These are phyloP conservation scores for Penicillium sp. DNA, from an alignment of 2,329 filamentous ascomycete genomes.

Conservation along the genomic window DNA sequence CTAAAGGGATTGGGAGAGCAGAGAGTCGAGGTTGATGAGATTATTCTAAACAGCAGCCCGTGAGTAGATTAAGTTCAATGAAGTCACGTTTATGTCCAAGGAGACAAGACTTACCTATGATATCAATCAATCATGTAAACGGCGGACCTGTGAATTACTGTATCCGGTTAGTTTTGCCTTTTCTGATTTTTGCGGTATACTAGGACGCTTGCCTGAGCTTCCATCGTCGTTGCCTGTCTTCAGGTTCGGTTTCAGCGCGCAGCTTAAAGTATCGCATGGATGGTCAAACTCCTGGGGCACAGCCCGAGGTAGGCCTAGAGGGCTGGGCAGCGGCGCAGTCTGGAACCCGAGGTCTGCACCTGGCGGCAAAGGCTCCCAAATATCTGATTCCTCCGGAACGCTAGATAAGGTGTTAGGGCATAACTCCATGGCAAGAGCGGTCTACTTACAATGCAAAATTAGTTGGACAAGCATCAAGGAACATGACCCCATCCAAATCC, in stretches of 20 bases:
- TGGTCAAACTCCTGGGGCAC: constrained; percentile 8
- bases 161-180: too few species aligned
- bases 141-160: too few species aligned
- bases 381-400: constrained; percentile 8
- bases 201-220: neutral
- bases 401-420: neutral
- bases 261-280: constrained; percentile 15
- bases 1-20: too few species aligned
- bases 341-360: neutral
- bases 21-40: too few species aligned
- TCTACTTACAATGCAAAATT: constrained; percentile 17
- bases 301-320: neutral
- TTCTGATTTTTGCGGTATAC: constrained; percentile 10
- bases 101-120: too few species aligned
- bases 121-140: too few species aligned
- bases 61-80: too few species aligned
- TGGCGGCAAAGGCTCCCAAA: constrained; percentile 16
- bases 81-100: too few species aligned
- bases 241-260: constrained; percentile 1
- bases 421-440: neutral
- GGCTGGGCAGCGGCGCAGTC: neutral
- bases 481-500: constrained; percentile 37
- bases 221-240: neutral
- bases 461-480: constrained; percentile 24
- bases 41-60: too few species aligned